These are phyloP conservation scores for Fusarium dimerum DNA, from an alignment of 2,329 filamentous ascomycete species.

Conservation along the genomic window DNA sequence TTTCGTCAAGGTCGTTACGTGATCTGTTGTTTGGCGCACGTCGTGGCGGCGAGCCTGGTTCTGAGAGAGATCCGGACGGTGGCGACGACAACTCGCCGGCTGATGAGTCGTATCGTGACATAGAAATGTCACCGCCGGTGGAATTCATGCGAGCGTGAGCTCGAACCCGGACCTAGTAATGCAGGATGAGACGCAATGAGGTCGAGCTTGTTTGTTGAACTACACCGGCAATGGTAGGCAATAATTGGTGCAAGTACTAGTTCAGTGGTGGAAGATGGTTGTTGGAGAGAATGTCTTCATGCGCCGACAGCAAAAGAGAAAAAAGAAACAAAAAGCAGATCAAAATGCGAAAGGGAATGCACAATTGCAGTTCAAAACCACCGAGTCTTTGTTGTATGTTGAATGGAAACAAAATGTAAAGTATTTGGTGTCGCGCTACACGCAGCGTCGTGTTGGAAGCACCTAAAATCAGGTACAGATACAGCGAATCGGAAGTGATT, in stretches of 20 bases:
- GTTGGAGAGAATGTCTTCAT: background rate
- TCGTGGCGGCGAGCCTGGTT: constrained; percentile 48
- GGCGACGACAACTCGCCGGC: constrained; percentile 53
- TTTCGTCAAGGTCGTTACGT: constrained; percentile 48
- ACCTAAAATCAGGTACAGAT: constrained; percentile 19
- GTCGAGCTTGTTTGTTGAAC: too few relatives aligned
- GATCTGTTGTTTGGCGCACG: constrained; percentile 28
- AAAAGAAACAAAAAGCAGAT: too few relatives aligned
- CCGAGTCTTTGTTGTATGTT: too few relatives aligned
- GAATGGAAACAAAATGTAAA: constrained; percentile 13
- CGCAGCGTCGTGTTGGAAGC: constrained; percentile 17
- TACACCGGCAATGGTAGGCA: too few relatives aligned
- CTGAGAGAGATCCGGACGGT: constrained; percentile 51
- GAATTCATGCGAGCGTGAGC: constrained; percentile 28
- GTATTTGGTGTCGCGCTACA: constrained; percentile 20
- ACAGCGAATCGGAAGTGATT: constrained; percentile 20
- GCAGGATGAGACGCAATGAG: constrained; percentile 2
- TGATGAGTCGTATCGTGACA: constrained; percentile 48
- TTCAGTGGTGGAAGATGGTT: background rate
- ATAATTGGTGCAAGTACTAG: background rate
- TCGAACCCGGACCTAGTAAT: constrained; percentile 4
- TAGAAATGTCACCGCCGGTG: constrained; percentile 34
- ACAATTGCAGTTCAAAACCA: too few relatives aligned
- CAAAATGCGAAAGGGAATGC: too few relatives aligned
- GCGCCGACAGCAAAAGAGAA: too few relatives aligned